Percentiles rank a stretch among this genome's conserved stretches.
Conservation (phyloP, 176 grass and related monocot species). For the Thinopyrum elongatum region DNA sequence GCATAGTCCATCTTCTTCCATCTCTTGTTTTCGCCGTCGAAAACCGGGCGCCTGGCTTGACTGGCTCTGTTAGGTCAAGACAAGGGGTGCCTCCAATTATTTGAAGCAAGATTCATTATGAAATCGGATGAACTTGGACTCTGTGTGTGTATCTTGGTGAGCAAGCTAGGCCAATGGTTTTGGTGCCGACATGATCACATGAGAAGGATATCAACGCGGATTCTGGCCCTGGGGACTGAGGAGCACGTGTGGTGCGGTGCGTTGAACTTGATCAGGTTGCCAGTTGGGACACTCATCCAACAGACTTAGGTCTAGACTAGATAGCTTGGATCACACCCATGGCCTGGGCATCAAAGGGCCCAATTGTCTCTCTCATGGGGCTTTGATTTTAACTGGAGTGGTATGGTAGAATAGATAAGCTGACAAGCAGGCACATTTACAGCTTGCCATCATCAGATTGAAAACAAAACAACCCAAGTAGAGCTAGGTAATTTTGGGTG, state of each 20-base stretch:
- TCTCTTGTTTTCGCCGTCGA: conserved; percentile 24
- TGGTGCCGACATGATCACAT: conserved; percentile 20
- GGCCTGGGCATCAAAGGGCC: too few species aligned
- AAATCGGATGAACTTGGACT: neutral
- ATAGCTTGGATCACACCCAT: neutral
- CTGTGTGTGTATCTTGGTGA: neutral
- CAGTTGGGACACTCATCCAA: neutral
- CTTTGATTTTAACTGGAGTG: too few species aligned
- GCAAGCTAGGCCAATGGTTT: neutral
- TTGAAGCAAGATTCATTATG: neutral
- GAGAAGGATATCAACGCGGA: neutral
- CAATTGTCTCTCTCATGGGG: too few species aligned
- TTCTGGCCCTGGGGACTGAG: conserved; percentile 8
- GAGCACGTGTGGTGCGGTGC: neutral
- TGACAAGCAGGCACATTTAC: too few species aligned
- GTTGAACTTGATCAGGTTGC: conserved; percentile 3
- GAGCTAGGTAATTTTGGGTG: too few species aligned
- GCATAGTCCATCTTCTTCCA: conserved; percentile 27
- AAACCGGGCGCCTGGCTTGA: conserved; percentile 6
- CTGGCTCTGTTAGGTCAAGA: conserved; percentile 14
- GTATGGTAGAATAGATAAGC: too few species aligned
- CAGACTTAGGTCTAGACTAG: neutral
- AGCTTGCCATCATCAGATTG: too few species aligned
- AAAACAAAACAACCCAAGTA: too few species aligned
- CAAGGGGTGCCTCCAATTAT: neutral